Evolutionary conservation across 768 basidiomycete species (phyloP).

Genomic region (Cyclocybe aegerita): DNA sequence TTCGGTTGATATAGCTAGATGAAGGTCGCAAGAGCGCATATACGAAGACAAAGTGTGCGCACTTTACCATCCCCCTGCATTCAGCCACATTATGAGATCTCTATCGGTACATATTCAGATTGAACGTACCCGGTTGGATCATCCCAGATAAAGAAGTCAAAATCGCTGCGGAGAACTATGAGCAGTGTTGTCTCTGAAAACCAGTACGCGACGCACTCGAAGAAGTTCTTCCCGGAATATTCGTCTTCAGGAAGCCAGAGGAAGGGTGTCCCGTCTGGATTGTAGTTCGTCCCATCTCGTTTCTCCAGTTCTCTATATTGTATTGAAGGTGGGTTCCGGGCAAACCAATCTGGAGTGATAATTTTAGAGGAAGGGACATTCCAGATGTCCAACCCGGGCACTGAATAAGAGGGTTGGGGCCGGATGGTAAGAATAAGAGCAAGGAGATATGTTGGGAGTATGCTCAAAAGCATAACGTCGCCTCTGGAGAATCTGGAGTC

Average conservation of each 20-base stretch:
- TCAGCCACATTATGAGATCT: constrained; percentile 5
- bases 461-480: too few relatives aligned
- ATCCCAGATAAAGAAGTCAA: constrained; percentile 53
- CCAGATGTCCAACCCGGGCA: too few relatives aligned
- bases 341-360: too few relatives aligned
- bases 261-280: constrained; percentile 50
- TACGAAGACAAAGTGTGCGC: constrained; percentile 21
- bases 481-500: too few relatives aligned
- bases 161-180: constrained; percentile 39
- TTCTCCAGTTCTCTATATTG: too few relatives aligned
- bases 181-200: too few relatives aligned
- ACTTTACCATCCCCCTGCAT: constrained; percentile 76
- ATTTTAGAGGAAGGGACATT: too few relatives aligned
- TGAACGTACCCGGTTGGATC: constrained; percentile 68
- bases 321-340: too few relatives aligned
- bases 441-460: too few relatives aligned
- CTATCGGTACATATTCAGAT: constrained; percentile 6
- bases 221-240: constrained; percentile 65
- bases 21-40: neutral
- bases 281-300: constrained; percentile 41
- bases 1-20: constrained; percentile 50
- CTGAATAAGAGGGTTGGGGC: too few relatives aligned
- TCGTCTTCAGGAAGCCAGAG: constrained; percentile 69
- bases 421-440: too few relatives aligned
- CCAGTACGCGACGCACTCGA: constrained; percentile 67